Evolutionary conservation across 192 early-diverging fungal species (phyloP), one percentile per base, ranked within the genome.

Genomic region (Lunasporangiospora selenospora): DNA sequence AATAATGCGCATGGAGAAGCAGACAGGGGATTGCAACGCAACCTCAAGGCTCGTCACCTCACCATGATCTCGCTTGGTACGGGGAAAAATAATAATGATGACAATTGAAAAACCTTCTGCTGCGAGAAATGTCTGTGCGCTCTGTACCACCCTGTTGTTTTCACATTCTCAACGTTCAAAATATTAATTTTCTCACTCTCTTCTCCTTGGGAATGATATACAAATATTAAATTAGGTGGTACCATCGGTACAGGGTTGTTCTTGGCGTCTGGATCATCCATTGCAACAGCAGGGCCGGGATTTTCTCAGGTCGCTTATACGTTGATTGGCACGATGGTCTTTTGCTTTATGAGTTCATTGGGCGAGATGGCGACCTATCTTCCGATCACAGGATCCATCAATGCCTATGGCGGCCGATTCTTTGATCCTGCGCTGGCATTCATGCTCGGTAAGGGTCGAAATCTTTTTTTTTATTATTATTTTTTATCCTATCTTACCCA

Each of bases 281-380:
- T 97, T 37, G 85, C 89, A 0, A 65, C 63, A 0, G 92, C 88
- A 1, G 95, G 95, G 1, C 92, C 95, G 6, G 85, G 84, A 2
- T 92, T 89, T 36, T 81, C 88, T 5, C 77, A 93, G 53, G 43
- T 92, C 8, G 90, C 93, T 16, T 97, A 90, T 62, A 38, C 67
- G 8, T 55, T 87, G 12, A 89, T 89, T 23, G 88, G 88, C 40
- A 76, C 82, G 1, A 88, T 89, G 85, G 84, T 91, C 3, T 88
- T 78, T 52, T 89, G 87, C 36, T 80, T 91, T 42, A 87, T 89
- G 79, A 86, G 84, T 21, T 88, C 85, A 34, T 77, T 97, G 42
- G 95, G 90, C 36, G 95, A 97, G 65, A 89, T 97, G 88, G 88
- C 92, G 0, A 89, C 93, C 0, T 86, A 85, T 30, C 80, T 97